phyloP scores from a whole-genome alignment of 768 basidiomycete species.

The Rhodotorula diobovata region DNA sequence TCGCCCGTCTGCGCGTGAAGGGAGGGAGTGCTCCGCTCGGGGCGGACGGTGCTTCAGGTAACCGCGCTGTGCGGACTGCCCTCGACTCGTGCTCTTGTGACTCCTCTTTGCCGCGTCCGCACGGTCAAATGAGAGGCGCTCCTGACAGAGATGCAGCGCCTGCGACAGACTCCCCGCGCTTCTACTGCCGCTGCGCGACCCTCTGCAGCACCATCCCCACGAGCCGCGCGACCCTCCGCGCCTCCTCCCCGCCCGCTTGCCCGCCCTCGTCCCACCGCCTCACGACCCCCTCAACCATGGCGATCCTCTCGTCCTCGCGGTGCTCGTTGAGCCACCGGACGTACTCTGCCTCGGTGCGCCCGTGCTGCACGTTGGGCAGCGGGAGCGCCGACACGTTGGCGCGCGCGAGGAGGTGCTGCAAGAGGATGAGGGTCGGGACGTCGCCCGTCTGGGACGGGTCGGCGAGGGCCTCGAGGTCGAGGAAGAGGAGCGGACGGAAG shows the following conservation, averaged over 20 bases:
- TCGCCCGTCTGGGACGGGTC: slow-evolving; percentile 64
- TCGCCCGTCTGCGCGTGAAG: too few species aligned
- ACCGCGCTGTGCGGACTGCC: too few species aligned
- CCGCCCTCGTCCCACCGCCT: neutral
- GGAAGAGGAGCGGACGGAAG: slow-evolving; percentile 75
- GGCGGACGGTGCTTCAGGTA: too few species aligned
- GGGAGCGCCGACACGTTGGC: slow-evolving; percentile 58
- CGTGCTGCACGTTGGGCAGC: slow-evolving; percentile 73
- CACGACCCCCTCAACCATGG: slow-evolving; percentile 74
- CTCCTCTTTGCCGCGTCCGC: too few species aligned
- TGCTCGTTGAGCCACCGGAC: slow-evolving; percentile 95
- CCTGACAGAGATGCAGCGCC: neutral
- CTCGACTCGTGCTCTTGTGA: too few species aligned
- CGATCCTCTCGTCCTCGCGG: slow-evolving; percentile 69
- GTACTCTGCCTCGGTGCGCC: slow-evolving; percentile 94
- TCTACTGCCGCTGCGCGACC: neutral
- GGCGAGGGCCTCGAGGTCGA: slow-evolving; percentile 69
- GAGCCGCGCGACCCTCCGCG: neutral
- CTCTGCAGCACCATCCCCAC: neutral
- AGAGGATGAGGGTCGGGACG: slow-evolving; percentile 70
- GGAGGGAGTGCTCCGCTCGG: too few species aligned
- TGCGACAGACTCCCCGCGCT: too few species aligned
- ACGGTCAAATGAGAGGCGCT: too few species aligned
- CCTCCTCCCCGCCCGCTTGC: neutral
- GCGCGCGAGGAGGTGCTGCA: slow-evolving; percentile 83